Conservation (phyloP, 306 rosid species). For the Quercus berberidifolia region DNA sequence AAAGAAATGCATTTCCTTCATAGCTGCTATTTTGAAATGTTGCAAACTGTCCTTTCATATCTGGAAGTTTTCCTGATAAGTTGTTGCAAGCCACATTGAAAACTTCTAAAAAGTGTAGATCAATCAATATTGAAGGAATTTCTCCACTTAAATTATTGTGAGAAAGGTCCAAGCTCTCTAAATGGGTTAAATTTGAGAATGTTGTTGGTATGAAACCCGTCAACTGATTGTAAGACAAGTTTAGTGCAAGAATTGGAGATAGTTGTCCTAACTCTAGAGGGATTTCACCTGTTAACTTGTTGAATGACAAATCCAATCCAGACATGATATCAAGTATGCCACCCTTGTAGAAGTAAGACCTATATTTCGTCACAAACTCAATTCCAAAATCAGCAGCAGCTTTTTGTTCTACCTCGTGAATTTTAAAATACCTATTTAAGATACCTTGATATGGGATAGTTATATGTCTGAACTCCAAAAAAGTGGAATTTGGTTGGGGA, state of each 20-base stretch:
- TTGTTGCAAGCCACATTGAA: constrained; percentile 28
- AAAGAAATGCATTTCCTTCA: constrained; percentile 12
- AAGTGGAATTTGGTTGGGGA: neutral
- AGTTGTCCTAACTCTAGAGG: constrained; percentile 12
- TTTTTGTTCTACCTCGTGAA: neutral
- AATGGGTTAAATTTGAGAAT: neutral
- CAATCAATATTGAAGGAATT: constrained; percentile 9
- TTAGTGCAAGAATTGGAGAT: neutral
- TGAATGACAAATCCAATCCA: constrained; percentile 14
- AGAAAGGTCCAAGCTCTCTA: constrained; percentile 28
- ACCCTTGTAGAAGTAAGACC: constrained; percentile 2
- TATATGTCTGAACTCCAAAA: neutral
- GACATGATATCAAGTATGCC: constrained; percentile 14
- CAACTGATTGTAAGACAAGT: constrained; percentile 17
- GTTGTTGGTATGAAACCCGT: neutral
- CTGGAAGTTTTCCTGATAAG: neutral
- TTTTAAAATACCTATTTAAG: neutral
- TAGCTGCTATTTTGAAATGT: constrained; percentile 13
- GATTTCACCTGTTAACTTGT: constrained; percentile 13
- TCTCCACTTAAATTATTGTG: constrained; percentile 17
- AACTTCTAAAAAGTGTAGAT: neutral
- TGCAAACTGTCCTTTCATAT: neutral
- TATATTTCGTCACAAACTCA: constrained; percentile 14
- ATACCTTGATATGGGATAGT: neutral
- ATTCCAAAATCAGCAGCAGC: neutral